Percentiles rank a stretch among this genome's conserved stretches.
Conservation (phyloP, 768 basidiomycete species). For the Tephrocybe sp. region DNA sequence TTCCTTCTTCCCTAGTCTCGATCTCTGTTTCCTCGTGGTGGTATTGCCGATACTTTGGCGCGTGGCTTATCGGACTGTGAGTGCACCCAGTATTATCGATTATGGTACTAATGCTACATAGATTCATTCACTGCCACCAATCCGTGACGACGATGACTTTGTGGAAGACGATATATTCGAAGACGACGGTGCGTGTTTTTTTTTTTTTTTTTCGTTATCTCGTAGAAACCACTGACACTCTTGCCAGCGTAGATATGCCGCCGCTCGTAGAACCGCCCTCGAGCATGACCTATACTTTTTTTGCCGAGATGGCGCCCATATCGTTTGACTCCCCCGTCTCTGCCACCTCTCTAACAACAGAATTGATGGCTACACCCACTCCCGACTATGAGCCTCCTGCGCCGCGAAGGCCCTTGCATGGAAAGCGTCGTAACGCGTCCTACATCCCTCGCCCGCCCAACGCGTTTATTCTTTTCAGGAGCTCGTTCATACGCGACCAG, state of each 20-base stretch:
- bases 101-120: no score
- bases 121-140: no score
- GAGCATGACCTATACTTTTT: constrained; percentile 7
- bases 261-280: constrained; percentile 5
- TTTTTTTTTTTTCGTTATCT: no score
- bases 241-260: constrained; percentile 5
- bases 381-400: constrained; percentile 7
- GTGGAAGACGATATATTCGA: no score
- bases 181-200: no score
- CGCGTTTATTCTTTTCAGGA: constrained; percentile 84
- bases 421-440: constrained; percentile 64
- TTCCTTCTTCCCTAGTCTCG: no score
- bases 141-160: no score
- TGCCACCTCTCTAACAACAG: background rate
- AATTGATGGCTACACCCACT: background rate
- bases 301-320: constrained; percentile 6
- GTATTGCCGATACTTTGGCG: no score
- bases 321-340: background rate
- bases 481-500: constrained; percentile 72
- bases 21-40: no score
- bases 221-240: background rate
- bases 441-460: constrained; percentile 85
- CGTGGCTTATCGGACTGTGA: no score
- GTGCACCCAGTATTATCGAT: no score
- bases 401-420: constrained; percentile 48